Percentiles rank a stretch among this genome's conserved stretches.
Evolutionary conservation across 257 asterid species (phyloP).

Genomic region (Ocimum tenuiflorum): DNA sequence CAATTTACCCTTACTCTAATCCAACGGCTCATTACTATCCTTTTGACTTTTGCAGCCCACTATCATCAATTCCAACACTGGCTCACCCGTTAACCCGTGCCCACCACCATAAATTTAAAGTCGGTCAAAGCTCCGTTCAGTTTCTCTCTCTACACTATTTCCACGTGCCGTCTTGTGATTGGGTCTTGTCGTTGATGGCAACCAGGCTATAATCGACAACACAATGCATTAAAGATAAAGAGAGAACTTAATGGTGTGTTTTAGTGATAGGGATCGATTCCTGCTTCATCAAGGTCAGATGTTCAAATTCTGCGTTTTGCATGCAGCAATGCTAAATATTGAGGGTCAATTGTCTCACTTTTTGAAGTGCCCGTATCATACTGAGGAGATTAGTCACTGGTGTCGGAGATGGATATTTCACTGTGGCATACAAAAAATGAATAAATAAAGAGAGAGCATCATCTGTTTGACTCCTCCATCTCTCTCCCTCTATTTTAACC

Average conservation of each 20-base stretch:
- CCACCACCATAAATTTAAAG: constrained; percentile 24
- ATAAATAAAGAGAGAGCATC: too few relatives aligned
- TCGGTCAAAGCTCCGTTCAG: constrained; percentile 30
- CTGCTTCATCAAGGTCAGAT: too few relatives aligned
- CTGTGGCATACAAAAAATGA: too few relatives aligned
- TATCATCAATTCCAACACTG: constrained; percentile 30
- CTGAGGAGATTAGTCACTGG: too few relatives aligned
- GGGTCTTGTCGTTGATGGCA: constrained; percentile 27
- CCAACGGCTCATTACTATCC: constrained; percentile 40
- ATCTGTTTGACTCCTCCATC: constrained; percentile 33
- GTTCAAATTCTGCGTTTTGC: too few relatives aligned
- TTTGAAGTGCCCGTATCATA: too few relatives aligned
- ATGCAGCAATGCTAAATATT: too few relatives aligned
- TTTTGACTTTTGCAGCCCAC: constrained; percentile 34
- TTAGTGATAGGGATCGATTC: too few relatives aligned
- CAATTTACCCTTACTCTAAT: constrained; percentile 25
- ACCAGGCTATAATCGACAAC: constrained; percentile 23
- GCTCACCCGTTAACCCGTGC: constrained; percentile 33
- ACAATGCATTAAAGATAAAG: constrained; percentile 24
- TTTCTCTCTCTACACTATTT: constrained; percentile 4
- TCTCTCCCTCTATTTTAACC: constrained; percentile 20
- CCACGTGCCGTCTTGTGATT: constrained; percentile 23
- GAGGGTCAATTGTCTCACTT: too few relatives aligned
- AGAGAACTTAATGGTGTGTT: too few relatives aligned
- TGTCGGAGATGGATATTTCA: too few relatives aligned